phyloP scores from a whole-genome alignment of 495 filamentous ascomycete genomes.

The Neurospora africana region DNA sequence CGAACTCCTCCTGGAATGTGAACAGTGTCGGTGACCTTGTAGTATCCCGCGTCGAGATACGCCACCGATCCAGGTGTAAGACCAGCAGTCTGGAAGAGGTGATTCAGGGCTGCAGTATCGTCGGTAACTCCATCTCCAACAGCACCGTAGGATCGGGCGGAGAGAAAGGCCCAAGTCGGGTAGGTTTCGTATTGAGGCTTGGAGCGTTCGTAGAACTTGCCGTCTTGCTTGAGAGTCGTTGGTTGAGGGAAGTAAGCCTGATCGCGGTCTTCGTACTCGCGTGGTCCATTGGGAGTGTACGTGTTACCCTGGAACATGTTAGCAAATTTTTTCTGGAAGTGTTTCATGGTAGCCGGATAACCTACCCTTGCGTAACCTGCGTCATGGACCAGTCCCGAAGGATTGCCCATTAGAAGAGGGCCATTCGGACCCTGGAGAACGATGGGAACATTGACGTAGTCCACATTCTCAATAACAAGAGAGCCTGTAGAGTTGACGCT shows the following conservation, averaged over 20 bases:
- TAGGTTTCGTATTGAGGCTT: constrained; percentile 56
- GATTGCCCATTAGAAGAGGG: constrained; percentile 33
- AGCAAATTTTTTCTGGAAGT: not conserved
- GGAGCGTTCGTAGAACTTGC: constrained; percentile 51
- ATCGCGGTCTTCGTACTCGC: constrained; percentile 8
- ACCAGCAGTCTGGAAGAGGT: constrained; percentile 10
- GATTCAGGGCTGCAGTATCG: constrained; percentile 20
- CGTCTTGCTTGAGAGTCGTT: constrained; percentile 17
- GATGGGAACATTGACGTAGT: constrained; percentile 39
- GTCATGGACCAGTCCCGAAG: constrained; percentile 12
- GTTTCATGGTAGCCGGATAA: constrained; percentile 14
- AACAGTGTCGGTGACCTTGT: constrained; percentile 30
- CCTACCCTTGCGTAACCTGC: constrained; percentile 23
- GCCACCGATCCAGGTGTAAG: constrained; percentile 30
- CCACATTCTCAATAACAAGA: constrained; percentile 70
- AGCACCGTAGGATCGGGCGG: constrained; percentile 15
- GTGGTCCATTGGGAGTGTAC: constrained; percentile 16
- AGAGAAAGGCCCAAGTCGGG: constrained; percentile 27
- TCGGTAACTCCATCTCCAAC: constrained; percentile 23
- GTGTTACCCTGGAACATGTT: constrained; percentile 13
- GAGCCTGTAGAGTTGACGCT: constrained; percentile 53
- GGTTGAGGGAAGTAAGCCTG: constrained; percentile 12
- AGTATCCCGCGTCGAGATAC: constrained; percentile 52
- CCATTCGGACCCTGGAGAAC: constrained; percentile 44
- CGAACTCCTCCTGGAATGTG: constrained; percentile 42